Percentiles rank a stretch among this genome's conserved stretches.
These are phyloP conservation scores for Lentinula sp. DNA, from an alignment of 768 basidiomycete genomes.

Conservation along the genomic window DNA sequence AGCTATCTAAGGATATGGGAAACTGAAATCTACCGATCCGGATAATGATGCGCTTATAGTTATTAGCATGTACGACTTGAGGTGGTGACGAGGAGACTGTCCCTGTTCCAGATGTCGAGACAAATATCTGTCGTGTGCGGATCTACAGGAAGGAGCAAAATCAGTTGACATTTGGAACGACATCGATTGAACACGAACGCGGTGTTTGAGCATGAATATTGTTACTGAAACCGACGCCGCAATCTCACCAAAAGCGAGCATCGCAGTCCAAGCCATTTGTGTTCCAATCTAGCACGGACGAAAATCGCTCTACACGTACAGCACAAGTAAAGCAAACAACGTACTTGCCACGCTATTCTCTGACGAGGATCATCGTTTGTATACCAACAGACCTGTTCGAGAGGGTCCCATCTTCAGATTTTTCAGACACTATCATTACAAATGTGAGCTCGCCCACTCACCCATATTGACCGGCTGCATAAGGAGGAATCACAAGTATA, in stretches of 20 bases:
- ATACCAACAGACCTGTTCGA: slow-evolving; percentile 17
- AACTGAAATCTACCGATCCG: slow-evolving; percentile 7
- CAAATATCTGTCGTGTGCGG: too few relatives aligned
- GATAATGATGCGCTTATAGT: slow-evolving; percentile 8
- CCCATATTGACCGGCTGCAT: not conserved
- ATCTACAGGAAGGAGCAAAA: too few relatives aligned
- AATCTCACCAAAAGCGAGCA: slow-evolving; percentile 10
- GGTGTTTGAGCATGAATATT: slow-evolving; percentile 10
- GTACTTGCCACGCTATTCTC: slow-evolving; percentile 13
- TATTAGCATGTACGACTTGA: slow-evolving; percentile 1
- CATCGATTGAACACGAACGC: not conserved
- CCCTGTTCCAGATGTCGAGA: too few relatives aligned
- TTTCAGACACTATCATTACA: too few relatives aligned
- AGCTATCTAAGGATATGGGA: not conserved
- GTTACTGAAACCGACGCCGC: slow-evolving; percentile 4
- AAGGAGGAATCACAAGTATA: not conserved
- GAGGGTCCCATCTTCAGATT: slow-evolving; percentile 11
- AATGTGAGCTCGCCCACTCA: not conserved
- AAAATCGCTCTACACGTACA: too few relatives aligned
- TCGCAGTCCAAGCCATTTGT: slow-evolving; percentile 11
- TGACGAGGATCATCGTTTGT: slow-evolving; percentile 10
- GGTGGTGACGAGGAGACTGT: not conserved
- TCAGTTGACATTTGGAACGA: too few relatives aligned
- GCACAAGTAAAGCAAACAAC: not conserved
- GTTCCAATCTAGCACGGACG: slow-evolving; percentile 9